Evolutionary conservation across 148 eudicot genomes (phyloP), one percentile per base, ranked within the genome.

Genomic region (Vaccinium macrocarpon): DNA sequence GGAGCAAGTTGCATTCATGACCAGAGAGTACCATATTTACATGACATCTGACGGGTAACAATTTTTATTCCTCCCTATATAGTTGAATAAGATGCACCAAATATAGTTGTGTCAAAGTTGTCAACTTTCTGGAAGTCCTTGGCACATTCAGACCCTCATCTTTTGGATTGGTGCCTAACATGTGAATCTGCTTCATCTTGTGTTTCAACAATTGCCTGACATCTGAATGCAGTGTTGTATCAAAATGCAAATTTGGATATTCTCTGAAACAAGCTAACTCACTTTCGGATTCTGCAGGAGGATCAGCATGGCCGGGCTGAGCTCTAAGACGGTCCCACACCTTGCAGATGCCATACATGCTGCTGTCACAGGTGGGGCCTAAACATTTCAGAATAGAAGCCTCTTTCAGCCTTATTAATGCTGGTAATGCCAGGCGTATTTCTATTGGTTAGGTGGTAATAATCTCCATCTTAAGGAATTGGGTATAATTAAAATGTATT

Each of bases 251-350:
- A 62, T 25, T 32, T 46, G 61, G 38, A 32, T 70, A 25, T 21
- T 82, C 1, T 52, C 19, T 52, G 56, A 13, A 27, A 29, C 42
- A 68, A 49, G 19, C 19, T 11, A 21, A 42, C 23, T 57, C 55
- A 25, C 19, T 3, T 50, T 11, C 15, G 82, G 13, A 55, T 70
- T 78, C 48, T 80, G 84, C 97, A 97, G 99, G 89, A 90, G 97
- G 89, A 97, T 97, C 70, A 97, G 99, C 96, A 97, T 97, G 99
- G 99, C 99, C 11, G 99, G 99, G 4, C 87, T 95, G 87, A 97
- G 97, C 90, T 88, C 95, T 53, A 92, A 81, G 89, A 97, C 91
- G 0, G 97, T 95, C 29, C 97, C 99, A 84, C 98, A 95, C 88
- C 96, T 97, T 52, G 94, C 98, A 29, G 99, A 97, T 84, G 98